phyloP scores from a whole-genome alignment of 345 rosid species.

The Carallia pectinifolia region DNA sequence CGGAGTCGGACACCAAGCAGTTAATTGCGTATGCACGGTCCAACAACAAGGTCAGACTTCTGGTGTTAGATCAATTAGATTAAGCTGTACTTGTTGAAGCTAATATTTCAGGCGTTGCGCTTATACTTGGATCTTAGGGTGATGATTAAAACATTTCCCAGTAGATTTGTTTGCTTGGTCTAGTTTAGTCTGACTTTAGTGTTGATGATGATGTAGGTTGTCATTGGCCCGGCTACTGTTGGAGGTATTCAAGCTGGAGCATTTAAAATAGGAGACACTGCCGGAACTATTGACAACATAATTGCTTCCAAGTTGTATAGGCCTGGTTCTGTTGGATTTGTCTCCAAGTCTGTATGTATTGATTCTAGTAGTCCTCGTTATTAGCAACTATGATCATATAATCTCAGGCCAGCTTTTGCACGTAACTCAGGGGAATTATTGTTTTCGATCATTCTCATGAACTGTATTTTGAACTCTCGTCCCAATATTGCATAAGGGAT shows the following conservation, averaged over 20 bases:
- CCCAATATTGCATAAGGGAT: not conserved
- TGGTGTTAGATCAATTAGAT: slow-evolving; percentile 7
- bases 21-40: slow-evolving; percentile 88
- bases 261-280: slow-evolving; percentile 98
- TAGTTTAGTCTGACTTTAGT: slow-evolving; percentile 14
- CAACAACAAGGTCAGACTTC: slow-evolving; percentile 70
- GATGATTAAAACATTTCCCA: not conserved
- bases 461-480: not conserved
- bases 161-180: not conserved
- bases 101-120: not conserved
- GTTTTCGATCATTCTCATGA: not conserved
- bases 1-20: slow-evolving; percentile 91
- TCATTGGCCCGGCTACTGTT: slow-evolving; percentile 97
- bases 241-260: slow-evolving; percentile 99
- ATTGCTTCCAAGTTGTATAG: slow-evolving; percentile 90
- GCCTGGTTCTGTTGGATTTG: slow-evolving; percentile 98
- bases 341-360: slow-evolving; percentile 88
- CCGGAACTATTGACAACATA: slow-evolving; percentile 94
- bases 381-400: not conserved
- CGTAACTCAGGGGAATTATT: not conserved
- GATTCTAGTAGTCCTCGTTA: slow-evolving; percentile 3
- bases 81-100: slow-evolving; percentile 1
- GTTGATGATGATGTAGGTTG: slow-evolving; percentile 58
- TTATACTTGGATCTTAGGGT: not conserved
- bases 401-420: not conserved